Conservation (phyloP, 768 basidiomycete species). For the Xanthoconium stramineum region DNA sequence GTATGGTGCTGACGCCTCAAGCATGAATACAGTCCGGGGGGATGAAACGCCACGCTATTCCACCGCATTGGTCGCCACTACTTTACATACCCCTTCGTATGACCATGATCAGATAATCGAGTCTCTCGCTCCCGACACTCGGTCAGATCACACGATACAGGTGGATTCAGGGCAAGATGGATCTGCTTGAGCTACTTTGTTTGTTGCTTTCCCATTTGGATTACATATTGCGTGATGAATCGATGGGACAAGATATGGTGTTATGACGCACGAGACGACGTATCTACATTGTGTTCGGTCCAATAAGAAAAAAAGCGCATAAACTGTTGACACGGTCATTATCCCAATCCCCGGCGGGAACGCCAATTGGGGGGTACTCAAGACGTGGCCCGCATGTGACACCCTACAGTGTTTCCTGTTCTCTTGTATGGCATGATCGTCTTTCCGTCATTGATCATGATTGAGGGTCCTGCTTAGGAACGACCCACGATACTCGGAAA, state of each 20-base stretch:
- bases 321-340: background rate
- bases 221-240: conserved; percentile 5
- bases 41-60: conserved; percentile 49
- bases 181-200: conserved; percentile 12
- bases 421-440: conserved; percentile 2
- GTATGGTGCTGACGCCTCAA: conserved; percentile 40
- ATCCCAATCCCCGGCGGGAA: background rate
- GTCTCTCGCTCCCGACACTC: conserved; percentile 17
- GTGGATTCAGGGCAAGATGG: conserved; percentile 16
- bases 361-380: background rate
- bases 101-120: conserved; percentile 22
- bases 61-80: conserved; percentile 20
- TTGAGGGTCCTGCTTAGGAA: background rate
- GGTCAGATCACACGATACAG: conserved; percentile 28
- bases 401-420: background rate
- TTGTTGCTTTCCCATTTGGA: conserved; percentile 2
- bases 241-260: conserved; percentile 9
- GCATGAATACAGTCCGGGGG: conserved; percentile 30
- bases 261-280: conserved; percentile 5
- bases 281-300: background rate
- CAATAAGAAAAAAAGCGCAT: background rate
- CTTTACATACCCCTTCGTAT: conserved; percentile 22
- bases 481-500: background rate
- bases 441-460: background rate
- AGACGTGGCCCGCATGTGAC: background rate